Conservation (phyloP, 176 grass and related monocot genomes). For the barley (Hordeum vulgare) region DNA sequence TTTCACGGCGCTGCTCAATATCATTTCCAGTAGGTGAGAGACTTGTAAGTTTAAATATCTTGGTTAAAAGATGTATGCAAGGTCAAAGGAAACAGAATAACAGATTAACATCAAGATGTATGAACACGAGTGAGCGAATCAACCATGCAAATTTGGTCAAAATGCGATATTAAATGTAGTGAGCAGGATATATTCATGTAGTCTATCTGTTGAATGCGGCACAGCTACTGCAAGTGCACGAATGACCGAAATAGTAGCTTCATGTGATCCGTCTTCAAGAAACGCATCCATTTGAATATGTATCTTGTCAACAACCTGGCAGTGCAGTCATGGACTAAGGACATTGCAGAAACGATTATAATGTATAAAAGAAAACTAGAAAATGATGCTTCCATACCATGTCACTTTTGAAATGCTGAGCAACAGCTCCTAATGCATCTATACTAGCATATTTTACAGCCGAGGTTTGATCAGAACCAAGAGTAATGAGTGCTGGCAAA, state of each 20-base stretch:
- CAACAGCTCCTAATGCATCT: conserved; percentile 93
- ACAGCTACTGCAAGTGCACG: conserved; percentile 70
- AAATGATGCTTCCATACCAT: conserved; percentile 51
- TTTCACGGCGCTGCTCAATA: conserved; percentile 49
- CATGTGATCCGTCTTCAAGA: conserved; percentile 97
- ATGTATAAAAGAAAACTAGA: conserved; percentile 4
- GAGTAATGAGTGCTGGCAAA: conserved; percentile 92
- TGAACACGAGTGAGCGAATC: neutral
- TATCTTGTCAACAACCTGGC: conserved; percentile 95
- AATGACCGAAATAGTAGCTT: conserved; percentile 85
- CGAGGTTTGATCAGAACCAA: conserved; percentile 77
- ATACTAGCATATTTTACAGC: conserved; percentile 98
- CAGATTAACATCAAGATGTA: neutral
- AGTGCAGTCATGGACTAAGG: conserved; percentile 6
- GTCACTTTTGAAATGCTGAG: conserved; percentile 95
- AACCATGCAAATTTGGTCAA: conserved; percentile 12
- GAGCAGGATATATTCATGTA: conserved; percentile 97
- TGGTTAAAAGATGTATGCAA: conserved; percentile 87
- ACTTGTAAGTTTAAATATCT: conserved; percentile 80
- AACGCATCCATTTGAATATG: conserved; percentile 97
- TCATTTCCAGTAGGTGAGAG: conserved; percentile 40
- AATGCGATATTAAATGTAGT: conserved; percentile 17
- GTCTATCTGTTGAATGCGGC: conserved; percentile 84
- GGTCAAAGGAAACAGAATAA: conserved; percentile 62
- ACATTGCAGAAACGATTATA: conserved; percentile 1